Percentiles rank a stretch among this genome's conserved stretches.
Evolutionary conservation across 2,329 filamentous ascomycete genomes (phyloP).

Genomic region (Fusarium sp.): DNA sequence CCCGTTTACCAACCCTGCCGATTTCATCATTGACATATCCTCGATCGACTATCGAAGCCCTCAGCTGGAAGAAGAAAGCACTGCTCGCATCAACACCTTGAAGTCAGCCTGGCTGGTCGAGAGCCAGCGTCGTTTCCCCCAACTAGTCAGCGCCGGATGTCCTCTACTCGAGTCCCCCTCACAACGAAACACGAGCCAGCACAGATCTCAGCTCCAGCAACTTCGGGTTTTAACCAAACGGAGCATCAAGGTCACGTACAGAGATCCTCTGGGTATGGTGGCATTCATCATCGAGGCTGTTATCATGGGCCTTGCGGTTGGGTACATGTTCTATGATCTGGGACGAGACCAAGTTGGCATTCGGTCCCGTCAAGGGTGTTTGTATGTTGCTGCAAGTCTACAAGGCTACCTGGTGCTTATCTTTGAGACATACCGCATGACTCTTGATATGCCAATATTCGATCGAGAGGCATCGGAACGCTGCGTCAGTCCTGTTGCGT

Average conservation of each 20-base stretch:
- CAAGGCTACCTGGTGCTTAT: constrained; percentile 82
- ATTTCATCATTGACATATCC: constrained; percentile 80
- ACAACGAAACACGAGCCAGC: constrained; percentile 25
- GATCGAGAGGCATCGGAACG: constrained; percentile 81
- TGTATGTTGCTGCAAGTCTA: constrained; percentile 78
- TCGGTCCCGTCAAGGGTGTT: constrained; percentile 76
- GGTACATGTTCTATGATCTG: constrained; percentile 78
- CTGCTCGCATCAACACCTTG: constrained; percentile 69
- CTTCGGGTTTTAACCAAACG: constrained; percentile 74
- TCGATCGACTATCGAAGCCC: constrained; percentile 78
- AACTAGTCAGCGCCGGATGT: not conserved
- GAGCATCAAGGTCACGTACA: constrained; percentile 76
- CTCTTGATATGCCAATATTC: constrained; percentile 79
- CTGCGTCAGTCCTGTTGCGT: constrained; percentile 76
- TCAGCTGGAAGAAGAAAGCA: constrained; percentile 71
- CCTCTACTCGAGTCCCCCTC: not conserved
- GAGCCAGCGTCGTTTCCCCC: not conserved
- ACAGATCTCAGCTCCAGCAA: constrained; percentile 68
- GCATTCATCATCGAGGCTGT: constrained; percentile 77
- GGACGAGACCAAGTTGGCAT: constrained; percentile 77
- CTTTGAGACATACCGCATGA: constrained; percentile 81
- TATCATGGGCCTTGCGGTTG: constrained; percentile 76
- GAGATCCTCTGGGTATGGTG: constrained; percentile 82
- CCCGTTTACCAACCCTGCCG: constrained; percentile 81
- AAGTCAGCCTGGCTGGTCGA: constrained; percentile 66